These are phyloP conservation scores for Xylaria curta DNA, from an alignment of 495 filamentous ascomycete species.

Conservation along the genomic window DNA sequence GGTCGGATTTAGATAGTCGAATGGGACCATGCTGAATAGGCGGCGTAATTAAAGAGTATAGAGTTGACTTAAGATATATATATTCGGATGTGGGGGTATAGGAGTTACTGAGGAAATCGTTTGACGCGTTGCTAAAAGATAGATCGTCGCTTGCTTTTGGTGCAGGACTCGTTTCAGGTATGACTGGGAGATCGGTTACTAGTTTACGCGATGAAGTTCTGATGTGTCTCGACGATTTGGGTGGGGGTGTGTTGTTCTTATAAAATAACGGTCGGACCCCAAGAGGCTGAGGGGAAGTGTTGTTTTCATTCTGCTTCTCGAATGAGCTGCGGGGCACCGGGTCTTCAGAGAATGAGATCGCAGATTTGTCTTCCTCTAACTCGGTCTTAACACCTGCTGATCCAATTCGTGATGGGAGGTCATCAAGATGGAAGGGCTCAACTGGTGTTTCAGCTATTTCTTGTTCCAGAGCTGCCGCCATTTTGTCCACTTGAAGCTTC, in stretches of 20 bases:
- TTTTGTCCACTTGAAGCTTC: conserved; percentile 34
- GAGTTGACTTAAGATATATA: conserved; percentile 50
- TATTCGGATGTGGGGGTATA: conserved; percentile 49
- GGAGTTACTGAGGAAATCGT: conserved; percentile 27
- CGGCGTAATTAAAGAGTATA: conserved; percentile 49
- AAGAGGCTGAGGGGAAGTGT: conserved; percentile 36
- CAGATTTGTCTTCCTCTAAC: conserved; percentile 27
- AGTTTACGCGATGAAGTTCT: conserved; percentile 26
- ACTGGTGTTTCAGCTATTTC: conserved; percentile 40
- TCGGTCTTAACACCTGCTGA: conserved; percentile 35
- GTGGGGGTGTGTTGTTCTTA: conserved; percentile 31
- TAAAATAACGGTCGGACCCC: neutral
- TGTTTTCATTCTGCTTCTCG: conserved; percentile 28
- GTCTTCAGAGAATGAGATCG: conserved; percentile 16
- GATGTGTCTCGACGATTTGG: neutral
- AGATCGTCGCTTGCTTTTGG: conserved; percentile 28
- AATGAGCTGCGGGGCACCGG: conserved; percentile 25
- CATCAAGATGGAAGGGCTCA: conserved; percentile 48
- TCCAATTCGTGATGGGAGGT: conserved; percentile 37
- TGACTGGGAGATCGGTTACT: conserved; percentile 48
- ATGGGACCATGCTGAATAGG: conserved; percentile 57
- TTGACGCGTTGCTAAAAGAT: conserved; percentile 29
- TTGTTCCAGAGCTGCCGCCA: conserved; percentile 37
- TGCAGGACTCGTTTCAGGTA: conserved; percentile 45
- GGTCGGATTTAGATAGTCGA: conserved; percentile 49